Evolutionary conservation across 2,329 filamentous ascomycete genomes (phyloP).

Genomic region (Paecilomyces fulvus): DNA sequence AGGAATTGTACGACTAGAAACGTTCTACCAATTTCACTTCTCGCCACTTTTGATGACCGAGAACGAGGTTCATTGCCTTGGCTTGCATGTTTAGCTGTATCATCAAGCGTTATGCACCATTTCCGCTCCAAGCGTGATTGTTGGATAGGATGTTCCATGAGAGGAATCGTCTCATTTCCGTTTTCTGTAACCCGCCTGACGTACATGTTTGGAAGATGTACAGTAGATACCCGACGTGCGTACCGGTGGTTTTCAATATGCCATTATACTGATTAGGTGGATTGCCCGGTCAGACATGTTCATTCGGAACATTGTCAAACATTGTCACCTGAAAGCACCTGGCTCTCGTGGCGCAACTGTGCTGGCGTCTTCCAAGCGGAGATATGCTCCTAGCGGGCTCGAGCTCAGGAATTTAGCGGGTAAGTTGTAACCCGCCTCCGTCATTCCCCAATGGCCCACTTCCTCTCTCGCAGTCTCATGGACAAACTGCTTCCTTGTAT

Average conservation of each 20-base stretch:
- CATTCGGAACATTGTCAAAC: not conserved
- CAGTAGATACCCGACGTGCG: not conserved
- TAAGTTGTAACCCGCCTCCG: too few species aligned
- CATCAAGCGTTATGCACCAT: not conserved
- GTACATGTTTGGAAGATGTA: not conserved
- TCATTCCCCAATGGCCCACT: not conserved
- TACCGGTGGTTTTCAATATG: not conserved
- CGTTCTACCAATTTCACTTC: not conserved
- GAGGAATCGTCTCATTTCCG: too few species aligned
- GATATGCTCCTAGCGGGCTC: not conserved
- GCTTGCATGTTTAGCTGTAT: not conserved
- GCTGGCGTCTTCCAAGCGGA: not conserved
- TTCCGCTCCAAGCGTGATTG: not conserved
- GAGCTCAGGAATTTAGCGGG: not conserved
- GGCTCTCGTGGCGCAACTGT: not conserved
- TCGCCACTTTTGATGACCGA: not conserved
- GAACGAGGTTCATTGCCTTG: not conserved
- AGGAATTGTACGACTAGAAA: constrained; percentile 11
- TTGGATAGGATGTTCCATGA: not conserved
- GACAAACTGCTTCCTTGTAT: not conserved
- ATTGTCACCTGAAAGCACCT: not conserved
- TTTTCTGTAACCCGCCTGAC: not conserved
- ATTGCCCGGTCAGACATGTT: not conserved
- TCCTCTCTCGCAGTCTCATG: not conserved
- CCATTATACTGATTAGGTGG: not conserved